Base-by-base conservation (phyloP, 371 early-diverging fungal genomes). In the Syncephalastrum contaminatum region DNA sequence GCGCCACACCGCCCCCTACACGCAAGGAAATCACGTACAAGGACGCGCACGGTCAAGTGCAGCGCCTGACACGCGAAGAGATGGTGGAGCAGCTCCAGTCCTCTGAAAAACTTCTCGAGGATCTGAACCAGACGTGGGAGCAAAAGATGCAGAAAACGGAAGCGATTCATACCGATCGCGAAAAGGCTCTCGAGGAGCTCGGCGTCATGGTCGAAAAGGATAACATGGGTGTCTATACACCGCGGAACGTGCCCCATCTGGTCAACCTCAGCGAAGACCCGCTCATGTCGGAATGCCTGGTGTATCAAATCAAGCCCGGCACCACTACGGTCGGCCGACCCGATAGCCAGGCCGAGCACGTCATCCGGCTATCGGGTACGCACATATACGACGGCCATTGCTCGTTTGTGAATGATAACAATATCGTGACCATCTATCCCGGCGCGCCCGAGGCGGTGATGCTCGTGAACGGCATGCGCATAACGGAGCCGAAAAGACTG, bases 211-310 rank as follows among this genome's bases (percentile, higher is more conserved):
- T 90, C 0, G 89, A 88, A 45, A 81, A 84, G 20, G 72, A 83
- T 40, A 80, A 85, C 24, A 84, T 90, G 48, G 94, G 93, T 2
- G 79, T 94, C 0, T 84, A 86, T 58, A 86, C 90, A 5, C 93
- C 95, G 0, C 86, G 88, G 54, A 80, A 84, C 27, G 77, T 86
- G 22, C 92, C 94, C 10, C 93, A 94, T 66, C 67, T 95, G 45
- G 87, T 94, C 54, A 95, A 94, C 56, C 73, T 93, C 43, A 92
- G 88, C 57, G 94, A 93, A 55, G 92, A 95, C 64, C 92, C 94
- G 16, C 77, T 89, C 18, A 88, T 91, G 88, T 85, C 89, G 7
- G 91, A 95, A 63, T 93, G 93, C 51, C 64, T 95, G 12, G 85
- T 95, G 42, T 93, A 93, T 63, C 88, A 87, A 53, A 75, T 95